Conservation (phyloP, 2,329 filamentous ascomycete genomes). For the Beauveria sp. region DNA sequence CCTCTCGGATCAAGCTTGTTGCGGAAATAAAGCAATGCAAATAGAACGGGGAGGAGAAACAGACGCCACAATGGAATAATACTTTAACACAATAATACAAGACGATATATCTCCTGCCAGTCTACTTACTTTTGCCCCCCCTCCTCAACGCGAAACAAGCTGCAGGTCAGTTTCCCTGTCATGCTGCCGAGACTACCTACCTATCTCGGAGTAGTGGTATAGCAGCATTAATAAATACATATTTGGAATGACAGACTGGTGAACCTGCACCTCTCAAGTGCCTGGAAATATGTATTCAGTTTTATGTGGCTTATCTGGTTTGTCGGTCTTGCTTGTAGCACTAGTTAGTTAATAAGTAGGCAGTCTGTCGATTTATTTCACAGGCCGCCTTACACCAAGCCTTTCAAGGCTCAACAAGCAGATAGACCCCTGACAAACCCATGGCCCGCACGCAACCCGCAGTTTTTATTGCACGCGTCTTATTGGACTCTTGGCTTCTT, state of each 20-base stretch:
- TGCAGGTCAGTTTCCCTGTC: constrained; percentile 3
- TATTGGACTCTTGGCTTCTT: neutral
- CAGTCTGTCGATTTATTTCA: too few species aligned
- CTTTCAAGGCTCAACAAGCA: too few species aligned
- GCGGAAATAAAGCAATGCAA: neutral
- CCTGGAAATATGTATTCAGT: neutral
- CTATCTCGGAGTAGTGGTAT: neutral
- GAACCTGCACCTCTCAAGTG: neutral
- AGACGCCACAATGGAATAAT: neutral
- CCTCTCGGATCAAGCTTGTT: neutral
- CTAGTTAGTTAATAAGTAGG: too few species aligned
- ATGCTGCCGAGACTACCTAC: neutral
- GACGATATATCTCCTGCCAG: neutral
- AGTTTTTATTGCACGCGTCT: too few species aligned
- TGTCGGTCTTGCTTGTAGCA: too few species aligned
- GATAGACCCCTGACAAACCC: too few species aligned
- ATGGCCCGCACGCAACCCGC: too few species aligned
- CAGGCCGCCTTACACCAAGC: too few species aligned
- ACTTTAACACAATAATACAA: neutral
- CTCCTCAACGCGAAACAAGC: constrained; percentile 1
- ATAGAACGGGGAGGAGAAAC: neutral
- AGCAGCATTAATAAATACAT: too few species aligned
- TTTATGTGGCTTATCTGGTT: neutral
- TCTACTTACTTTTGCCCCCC: neutral
- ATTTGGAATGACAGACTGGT: neutral